A percentile compares a stretch with the other conserved stretches of the same genome.
Evolutionary conservation across 73 alveolate genomes (phyloP).

Genomic region (Paramecium sonneborni): DNA sequence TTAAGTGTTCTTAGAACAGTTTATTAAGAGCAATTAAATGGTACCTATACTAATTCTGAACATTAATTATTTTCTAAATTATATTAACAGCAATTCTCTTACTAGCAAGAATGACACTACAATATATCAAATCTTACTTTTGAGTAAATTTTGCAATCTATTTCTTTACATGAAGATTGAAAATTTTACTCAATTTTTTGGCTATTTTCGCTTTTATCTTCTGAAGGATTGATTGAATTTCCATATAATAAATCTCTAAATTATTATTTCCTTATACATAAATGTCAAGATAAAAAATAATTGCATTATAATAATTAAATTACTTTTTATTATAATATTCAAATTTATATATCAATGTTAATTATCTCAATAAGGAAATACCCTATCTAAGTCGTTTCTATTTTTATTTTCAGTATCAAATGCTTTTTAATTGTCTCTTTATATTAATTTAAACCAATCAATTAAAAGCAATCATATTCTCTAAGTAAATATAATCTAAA

Average conservation of each 20-base stretch:
- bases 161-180: not conserved
- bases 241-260: not conserved
- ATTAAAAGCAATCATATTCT: no score
- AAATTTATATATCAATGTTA: no score
- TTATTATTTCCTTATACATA: not conserved
- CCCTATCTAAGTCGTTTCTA: no score
- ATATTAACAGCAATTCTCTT: not conserved
- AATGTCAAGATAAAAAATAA: not conserved
- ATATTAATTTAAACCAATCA: no score
- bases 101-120: conserved; percentile 13
- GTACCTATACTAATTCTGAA: not conserved
- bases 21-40: not conserved
- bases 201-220: not conserved
- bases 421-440: no score
- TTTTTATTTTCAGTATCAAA: no score
- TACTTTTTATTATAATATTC: not conserved
- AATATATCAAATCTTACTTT: not conserved
- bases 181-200: not conserved
- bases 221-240: not conserved
- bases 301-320: not conserved
- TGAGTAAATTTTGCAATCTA: not conserved
- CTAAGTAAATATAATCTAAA: no score
- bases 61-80: not conserved
- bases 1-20: not conserved
- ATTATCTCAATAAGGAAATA: no score